A percentile compares a stretch with the other conserved stretches of the same genome.
These are phyloP conservation scores for Schizochytrium sp. DNA, from an alignment of 108 stramenopile species.

Conservation along the genomic window DNA sequence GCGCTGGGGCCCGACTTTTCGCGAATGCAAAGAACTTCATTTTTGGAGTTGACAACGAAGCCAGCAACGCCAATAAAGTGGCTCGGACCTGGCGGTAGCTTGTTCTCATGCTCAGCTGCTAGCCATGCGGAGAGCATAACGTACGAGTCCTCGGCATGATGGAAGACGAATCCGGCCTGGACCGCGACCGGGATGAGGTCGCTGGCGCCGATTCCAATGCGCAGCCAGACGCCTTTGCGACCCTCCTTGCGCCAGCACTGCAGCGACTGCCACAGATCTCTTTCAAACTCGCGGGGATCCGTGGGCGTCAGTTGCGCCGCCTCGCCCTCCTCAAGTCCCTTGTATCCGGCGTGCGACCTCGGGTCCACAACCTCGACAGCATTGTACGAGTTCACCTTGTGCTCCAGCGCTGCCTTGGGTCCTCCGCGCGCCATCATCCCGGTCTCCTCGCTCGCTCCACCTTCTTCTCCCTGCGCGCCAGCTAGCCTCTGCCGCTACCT, in stretches of 20 bases:
- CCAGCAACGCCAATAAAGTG: constrained; percentile 21
- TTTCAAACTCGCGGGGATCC: not conserved
- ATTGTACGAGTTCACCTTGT: constrained; percentile 4
- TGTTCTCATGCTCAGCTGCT: not conserved
- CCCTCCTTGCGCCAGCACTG: not conserved
- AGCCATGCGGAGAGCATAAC: constrained; percentile 20
- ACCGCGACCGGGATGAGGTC: not conserved
- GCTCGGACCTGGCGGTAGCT: constrained; percentile 14
- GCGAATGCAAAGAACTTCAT: constrained; percentile 2
- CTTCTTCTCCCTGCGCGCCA: too few relatives aligned
- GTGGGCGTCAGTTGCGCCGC: not conserved
- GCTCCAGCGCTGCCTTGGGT: not conserved
- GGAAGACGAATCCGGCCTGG: constrained; percentile 27
- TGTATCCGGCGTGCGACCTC: not conserved
- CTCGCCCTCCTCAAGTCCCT: not conserved
- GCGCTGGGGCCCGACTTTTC: constrained; percentile 20
- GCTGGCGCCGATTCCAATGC: not conserved
- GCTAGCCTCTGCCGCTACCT: too few relatives aligned
- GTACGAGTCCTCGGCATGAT: constrained; percentile 18
- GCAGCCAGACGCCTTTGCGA: constrained; percentile 8
- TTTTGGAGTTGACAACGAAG: constrained; percentile 17
- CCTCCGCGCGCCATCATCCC: not conserved
- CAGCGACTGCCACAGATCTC: not conserved
- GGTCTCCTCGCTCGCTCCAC: too few relatives aligned
- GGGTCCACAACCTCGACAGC: not conserved